Base-by-base conservation (phyloP, 2,329 filamentous ascomycete genomes). In the Podosphaera xanthii region DNA sequence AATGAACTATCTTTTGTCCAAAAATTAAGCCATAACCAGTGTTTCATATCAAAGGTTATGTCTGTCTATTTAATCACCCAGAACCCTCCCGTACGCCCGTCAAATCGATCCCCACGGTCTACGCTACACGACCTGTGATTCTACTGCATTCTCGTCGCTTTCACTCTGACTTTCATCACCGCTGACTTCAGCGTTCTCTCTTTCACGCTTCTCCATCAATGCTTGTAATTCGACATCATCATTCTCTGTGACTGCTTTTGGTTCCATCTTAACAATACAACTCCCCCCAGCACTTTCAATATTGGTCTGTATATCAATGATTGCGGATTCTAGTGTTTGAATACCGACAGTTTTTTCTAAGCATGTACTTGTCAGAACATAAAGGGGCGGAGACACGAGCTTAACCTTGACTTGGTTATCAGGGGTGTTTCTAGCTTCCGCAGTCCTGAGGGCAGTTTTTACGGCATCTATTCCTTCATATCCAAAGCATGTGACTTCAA, bases 391-490 rank as follows among this genome's bases (percentile, higher is more conserved):
- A 34, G 89, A 94, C n/a, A 98, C 92, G 57, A 98, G 84, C 75
- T 90, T 91, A 71, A 97, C 92, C 78, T 97, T 97, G 75, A 98
- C 89, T 72, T 94, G 88, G 67, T 84, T 92, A 59, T 96, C 89
- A 59, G 82, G 77, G 12, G 89, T 95, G 79, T 95, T 97, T 72
- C 85, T 83, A 62, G 86, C 86, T 76, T 98, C 92, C 61, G 92
- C 94, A 63, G 84, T 87, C 70, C 89, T 82, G 61, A 98, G 81
- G 56, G 94, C 90, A 40, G 82, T 79, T 81, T 98, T 98, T 72
- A 98, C 88, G 49, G 94, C 92, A 70, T 98, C 92, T 75, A 98
- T 98, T 65, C 92, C 92, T 67, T 97, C 92, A 71, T 97, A 98
- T 63, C 87, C 86, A 75, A 88, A 90, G 76, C 88, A 95, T 62